These are phyloP conservation scores for Wickerhamomyces pijperi DNA, from an alignment of 805 yeast genomes.

Conservation along the genomic window DNA sequence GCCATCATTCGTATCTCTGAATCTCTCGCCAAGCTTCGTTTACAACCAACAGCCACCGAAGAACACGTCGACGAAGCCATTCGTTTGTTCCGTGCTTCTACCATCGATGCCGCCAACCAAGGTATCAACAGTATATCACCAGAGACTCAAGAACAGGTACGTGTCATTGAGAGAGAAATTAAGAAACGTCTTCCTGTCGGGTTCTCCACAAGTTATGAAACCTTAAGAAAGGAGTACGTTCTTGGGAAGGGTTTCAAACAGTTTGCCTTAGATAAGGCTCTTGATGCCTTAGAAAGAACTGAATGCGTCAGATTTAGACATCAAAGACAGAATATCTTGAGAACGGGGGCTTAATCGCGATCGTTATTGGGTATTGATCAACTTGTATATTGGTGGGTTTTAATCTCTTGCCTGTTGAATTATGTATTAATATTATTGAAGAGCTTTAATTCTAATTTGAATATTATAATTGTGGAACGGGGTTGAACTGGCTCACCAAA, in stretches of 20 bases:
- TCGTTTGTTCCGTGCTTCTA: conserved; percentile 87
- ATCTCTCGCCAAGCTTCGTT: conserved; percentile 76
- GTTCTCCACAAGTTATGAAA: conserved; percentile 84
- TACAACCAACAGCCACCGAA: conserved; percentile 75
- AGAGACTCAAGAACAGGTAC: conserved; percentile 59
- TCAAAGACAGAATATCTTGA: conserved; percentile 72
- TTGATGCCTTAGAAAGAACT: conserved; percentile 71
- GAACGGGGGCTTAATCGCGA: conserved; percentile 23
- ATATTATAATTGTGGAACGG: no score
- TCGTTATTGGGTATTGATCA: no score
- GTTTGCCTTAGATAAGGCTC: conserved; percentile 72
- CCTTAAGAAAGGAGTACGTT: conserved; percentile 75
- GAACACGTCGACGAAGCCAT: conserved; percentile 94
- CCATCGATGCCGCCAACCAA: conserved; percentile 81
- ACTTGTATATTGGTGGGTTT: no score
- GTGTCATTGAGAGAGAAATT: conserved; percentile 71
- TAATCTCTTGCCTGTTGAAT: no score
- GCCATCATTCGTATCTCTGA: conserved; percentile 95
- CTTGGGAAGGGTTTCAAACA: conserved; percentile 50
- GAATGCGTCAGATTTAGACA: conserved; percentile 83
- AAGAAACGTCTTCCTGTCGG: conserved; percentile 91
- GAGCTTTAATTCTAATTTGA: no score
- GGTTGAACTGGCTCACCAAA: no score
- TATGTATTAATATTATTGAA: no score
- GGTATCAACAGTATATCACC: conserved; percentile 40